phyloP scores from a whole-genome alignment of 2,329 filamentous ascomycete genomes.

The Paraphaeosphaeria minitans region DNA sequence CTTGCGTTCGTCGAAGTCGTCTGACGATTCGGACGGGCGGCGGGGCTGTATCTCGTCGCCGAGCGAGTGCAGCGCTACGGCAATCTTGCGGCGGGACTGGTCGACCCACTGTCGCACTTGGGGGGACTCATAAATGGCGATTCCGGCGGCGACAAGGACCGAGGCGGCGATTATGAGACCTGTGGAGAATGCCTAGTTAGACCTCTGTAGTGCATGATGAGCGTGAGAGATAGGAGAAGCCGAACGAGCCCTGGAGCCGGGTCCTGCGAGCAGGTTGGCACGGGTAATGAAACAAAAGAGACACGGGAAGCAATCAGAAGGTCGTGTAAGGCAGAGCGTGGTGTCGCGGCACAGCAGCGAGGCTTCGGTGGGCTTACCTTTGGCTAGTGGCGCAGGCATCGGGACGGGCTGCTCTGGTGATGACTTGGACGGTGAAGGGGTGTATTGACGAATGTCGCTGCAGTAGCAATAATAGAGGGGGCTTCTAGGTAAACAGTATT shows the following conservation, averaged over 20 bases:
- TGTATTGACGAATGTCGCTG: background rate
- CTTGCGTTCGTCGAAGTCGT: slow-evolving; percentile 41
- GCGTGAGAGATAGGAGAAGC: slow-evolving; percentile 12
- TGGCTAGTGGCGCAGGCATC: slow-evolving; percentile 50
- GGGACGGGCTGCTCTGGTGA: slow-evolving; percentile 1
- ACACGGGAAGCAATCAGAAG: slow-evolving; percentile 11
- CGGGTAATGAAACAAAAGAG: slow-evolving; percentile 7
- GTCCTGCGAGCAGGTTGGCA: slow-evolving; percentile 43
- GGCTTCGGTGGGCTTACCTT: slow-evolving; percentile 41
- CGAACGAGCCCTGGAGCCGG: slow-evolving; percentile 26
- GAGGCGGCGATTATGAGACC: slow-evolving; percentile 67
- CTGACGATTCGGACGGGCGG: slow-evolving; percentile 38
- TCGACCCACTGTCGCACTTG: slow-evolving; percentile 67
- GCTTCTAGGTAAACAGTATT: background rate
- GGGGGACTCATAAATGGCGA: slow-evolving; percentile 68
- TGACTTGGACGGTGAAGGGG: background rate
- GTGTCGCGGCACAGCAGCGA: slow-evolving; percentile 28
- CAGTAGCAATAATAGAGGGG: background rate
- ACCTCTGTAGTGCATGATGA: slow-evolving; percentile 18
- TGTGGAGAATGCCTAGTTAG: slow-evolving; percentile 46
- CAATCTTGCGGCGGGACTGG: slow-evolving; percentile 65
- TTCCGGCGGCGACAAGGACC: slow-evolving; percentile 65
- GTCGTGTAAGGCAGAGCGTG: slow-evolving; percentile 8
- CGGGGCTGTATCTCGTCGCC: slow-evolving; percentile 63
- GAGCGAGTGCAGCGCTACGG: slow-evolving; percentile 62